phyloP scores from a whole-genome alignment of 164 flowering plant genomes.

The Litsea cubeba region DNA sequence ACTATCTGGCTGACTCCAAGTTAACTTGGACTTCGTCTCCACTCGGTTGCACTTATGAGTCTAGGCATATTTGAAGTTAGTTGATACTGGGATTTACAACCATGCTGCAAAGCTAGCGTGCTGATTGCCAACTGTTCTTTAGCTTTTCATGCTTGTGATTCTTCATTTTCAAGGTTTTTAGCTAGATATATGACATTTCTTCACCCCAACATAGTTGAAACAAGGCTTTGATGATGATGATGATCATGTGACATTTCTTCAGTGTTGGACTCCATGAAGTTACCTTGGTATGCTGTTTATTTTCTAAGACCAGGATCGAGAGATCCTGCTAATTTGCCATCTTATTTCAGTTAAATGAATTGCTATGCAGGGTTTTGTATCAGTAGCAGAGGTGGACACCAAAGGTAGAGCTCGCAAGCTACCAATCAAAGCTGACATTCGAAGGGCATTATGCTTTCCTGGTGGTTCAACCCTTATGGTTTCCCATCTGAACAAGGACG shows the following conservation, averaged over 20 bases:
- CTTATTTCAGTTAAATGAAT: not conserved
- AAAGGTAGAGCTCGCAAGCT: conserved; percentile 72
- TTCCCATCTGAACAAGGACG: conserved; percentile 52
- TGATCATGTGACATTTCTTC: too few relatives aligned
- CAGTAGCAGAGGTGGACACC: conserved; percentile 65
- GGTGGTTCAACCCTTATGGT: conserved; percentile 91
- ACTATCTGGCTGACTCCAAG: too few relatives aligned
- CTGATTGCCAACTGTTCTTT: too few relatives aligned
- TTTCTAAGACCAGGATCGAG: not conserved
- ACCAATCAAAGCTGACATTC: conserved; percentile 70
- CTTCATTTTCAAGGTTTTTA: too few relatives aligned
- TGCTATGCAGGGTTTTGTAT: conserved; percentile 59
- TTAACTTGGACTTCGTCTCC: too few relatives aligned
- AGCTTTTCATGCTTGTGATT: not conserved
- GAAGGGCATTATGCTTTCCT: conserved; percentile 77
- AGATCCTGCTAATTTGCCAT: not conserved
- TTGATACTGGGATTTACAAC: too few relatives aligned
- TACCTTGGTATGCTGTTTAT: not conserved
- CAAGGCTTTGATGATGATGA: too few relatives aligned
- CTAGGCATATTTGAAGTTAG: too few relatives aligned
- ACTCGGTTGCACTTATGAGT: too few relatives aligned
- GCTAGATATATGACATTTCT: not conserved
- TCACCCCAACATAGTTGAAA: not conserved
- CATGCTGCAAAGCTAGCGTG: too few relatives aligned
- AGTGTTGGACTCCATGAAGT: not conserved